Evolutionary conservation across 129 eudicot species (phyloP).

Genomic region (Flaveria robusta): DNA sequence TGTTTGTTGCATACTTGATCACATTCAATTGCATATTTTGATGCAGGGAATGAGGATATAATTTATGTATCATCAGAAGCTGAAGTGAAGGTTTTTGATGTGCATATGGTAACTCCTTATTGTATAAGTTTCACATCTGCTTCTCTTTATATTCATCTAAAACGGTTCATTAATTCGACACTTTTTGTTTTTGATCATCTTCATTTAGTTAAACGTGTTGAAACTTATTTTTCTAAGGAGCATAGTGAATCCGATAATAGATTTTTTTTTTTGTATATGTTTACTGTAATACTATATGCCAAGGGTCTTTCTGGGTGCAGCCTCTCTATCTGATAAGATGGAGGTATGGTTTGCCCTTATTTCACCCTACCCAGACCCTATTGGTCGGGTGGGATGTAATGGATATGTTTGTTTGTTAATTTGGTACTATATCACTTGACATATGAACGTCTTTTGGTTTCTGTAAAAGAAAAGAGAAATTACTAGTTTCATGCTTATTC

Average conservation of each 20-base stretch:
- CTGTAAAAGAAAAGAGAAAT: not conserved
- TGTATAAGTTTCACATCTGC: too few relatives aligned
- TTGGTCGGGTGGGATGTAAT: too few relatives aligned
- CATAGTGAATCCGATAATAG: not conserved
- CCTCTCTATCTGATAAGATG: too few relatives aligned
- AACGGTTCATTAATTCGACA: too few relatives aligned
- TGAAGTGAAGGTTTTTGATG: conserved; percentile 83
- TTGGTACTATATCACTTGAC: too few relatives aligned
- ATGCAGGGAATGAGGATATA: conserved; percentile 78
- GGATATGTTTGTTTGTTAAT: too few relatives aligned
- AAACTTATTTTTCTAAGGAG: not conserved
- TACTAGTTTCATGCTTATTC: not conserved
- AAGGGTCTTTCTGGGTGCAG: too few relatives aligned
- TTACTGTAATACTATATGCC: too few relatives aligned
- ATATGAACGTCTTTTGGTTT: not conserved
- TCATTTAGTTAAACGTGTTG: not conserved
- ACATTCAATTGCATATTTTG: not conserved
- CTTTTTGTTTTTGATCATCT: not conserved
- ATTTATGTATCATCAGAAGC: conserved; percentile 64
- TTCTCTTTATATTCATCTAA: too few relatives aligned
- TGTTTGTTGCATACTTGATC: not conserved
- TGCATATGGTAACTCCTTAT: conserved; percentile 65
- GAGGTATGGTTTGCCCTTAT: too few relatives aligned
- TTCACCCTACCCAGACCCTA: too few relatives aligned
- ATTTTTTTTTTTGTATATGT: too few relatives aligned